Evolutionary conservation across 768 basidiomycete species (phyloP).

Genomic region (Zangia roseola): DNA sequence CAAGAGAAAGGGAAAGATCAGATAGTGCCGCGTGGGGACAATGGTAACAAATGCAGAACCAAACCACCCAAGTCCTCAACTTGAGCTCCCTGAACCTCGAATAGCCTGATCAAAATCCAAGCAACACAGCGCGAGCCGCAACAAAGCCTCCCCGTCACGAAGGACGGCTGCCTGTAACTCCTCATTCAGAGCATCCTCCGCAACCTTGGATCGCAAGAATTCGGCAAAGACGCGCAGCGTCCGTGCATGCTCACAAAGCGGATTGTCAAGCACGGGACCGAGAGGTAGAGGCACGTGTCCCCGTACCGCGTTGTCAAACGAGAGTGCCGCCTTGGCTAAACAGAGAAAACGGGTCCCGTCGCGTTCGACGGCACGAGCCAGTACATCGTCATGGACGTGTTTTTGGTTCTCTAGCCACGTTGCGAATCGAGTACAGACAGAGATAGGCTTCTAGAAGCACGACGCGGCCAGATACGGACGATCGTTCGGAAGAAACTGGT

Average conservation of each 20-base stretch:
- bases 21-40: background rate
- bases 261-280: background rate
- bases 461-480: too few species aligned
- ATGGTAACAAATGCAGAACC: conserved; percentile 2
- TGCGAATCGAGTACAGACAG: conserved; percentile 13
- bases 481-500: background rate
- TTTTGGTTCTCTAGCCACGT: conserved; percentile 17
- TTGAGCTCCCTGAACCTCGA: conserved; percentile 2
- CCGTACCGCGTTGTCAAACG: conserved; percentile 18
- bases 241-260: conserved; percentile 7
- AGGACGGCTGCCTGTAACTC: conserved; percentile 22
- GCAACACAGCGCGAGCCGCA: conserved; percentile 19
- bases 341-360: conserved; percentile 17
- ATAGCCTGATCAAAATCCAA: conserved; percentile 21
- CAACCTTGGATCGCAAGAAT: conserved; percentile 8
- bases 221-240: conserved; percentile 18
- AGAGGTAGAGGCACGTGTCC: background rate
- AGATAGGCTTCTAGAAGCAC: conserved; percentile 8
- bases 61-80: background rate
- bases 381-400: background rate
- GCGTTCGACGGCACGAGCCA: conserved; percentile 22
- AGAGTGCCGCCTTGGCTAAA: conserved; percentile 16
- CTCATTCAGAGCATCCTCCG: conserved; percentile 8
- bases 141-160: conserved; percentile 21
- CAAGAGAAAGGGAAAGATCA: background rate